Evolutionary conservation across 2,329 filamentous ascomycete species (phyloP).

Genomic region (Ilyonectria destructans): DNA sequence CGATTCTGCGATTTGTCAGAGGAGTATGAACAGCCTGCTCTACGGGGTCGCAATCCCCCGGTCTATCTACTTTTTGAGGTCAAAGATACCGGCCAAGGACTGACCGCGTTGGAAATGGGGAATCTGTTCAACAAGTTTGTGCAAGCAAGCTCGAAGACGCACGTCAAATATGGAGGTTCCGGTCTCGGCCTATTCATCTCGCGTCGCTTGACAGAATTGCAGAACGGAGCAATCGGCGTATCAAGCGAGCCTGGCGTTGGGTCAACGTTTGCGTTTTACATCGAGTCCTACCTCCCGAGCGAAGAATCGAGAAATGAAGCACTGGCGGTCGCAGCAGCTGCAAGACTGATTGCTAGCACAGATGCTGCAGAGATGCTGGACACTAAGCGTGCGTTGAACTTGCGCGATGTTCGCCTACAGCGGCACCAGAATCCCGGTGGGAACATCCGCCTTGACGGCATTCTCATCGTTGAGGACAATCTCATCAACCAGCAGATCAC

Average conservation of each 20-base stretch:
- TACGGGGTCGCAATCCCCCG: slow-evolving; percentile 59
- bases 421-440: slow-evolving; percentile 47
- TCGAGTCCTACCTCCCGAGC: slow-evolving; percentile 69
- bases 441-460: slow-evolving; percentile 55
- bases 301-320: slow-evolving; percentile 60
- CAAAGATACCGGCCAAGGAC: slow-evolving; percentile 82
- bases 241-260: slow-evolving; percentile 79
- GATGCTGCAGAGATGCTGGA: slow-evolving; percentile 37
- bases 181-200: slow-evolving; percentile 87
- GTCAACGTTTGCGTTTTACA: slow-evolving; percentile 83
- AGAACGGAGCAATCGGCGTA: slow-evolving; percentile 86
- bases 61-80: slow-evolving; percentile 82
- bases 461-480: slow-evolving; percentile 75
- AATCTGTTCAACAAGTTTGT: slow-evolving; percentile 85
- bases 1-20: slow-evolving; percentile 64
- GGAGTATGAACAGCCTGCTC: slow-evolving; percentile 55
- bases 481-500: slow-evolving; percentile 73
- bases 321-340: slow-evolving; percentile 55
- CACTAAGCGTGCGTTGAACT: slow-evolving; percentile 35
- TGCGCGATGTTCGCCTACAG: slow-evolving; percentile 43
- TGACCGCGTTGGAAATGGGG: slow-evolving; percentile 81
- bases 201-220: slow-evolving; percentile 83
- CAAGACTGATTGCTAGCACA: slow-evolving; percentile 50
- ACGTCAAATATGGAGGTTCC: slow-evolving; percentile 85
- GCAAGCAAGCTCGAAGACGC: slow-evolving; percentile 82